Evolutionary conservation across 345 rosid genomes (phyloP).

Genomic region (Lumnitzera racemosa): DNA sequence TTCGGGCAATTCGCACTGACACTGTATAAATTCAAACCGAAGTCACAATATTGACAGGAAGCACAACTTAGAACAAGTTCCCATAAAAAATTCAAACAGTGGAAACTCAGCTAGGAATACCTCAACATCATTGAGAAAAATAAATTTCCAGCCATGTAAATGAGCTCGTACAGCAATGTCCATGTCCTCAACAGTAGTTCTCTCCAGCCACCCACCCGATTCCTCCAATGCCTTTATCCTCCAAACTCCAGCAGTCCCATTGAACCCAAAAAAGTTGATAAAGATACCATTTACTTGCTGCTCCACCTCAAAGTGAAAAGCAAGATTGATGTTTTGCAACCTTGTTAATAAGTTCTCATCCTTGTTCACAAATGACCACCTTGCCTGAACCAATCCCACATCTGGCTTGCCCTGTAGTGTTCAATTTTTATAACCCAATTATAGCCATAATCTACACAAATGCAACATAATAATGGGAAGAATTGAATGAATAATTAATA

Average conservation of each 20-base stretch:
- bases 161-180: conserved; percentile 56
- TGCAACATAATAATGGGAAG: too few species aligned
- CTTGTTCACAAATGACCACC: conserved; percentile 66
- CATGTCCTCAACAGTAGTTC: conserved; percentile 58
- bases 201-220: conserved; percentile 49
- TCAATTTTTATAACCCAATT: background rate
- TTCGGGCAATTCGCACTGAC: conserved; percentile 53
- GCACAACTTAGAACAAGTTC: too few species aligned
- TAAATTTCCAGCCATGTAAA: conserved; percentile 45
- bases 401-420: conserved; percentile 34
- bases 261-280: conserved; percentile 63
- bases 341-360: conserved; percentile 57
- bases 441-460: background rate
- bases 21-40: conserved; percentile 14
- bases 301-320: conserved; percentile 69
- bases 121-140: conserved; percentile 49
- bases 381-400: conserved; percentile 43
- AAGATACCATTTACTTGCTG: conserved; percentile 68
- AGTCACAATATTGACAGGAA: background rate
- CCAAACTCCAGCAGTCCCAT: conserved; percentile 72
- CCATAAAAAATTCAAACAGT: too few species aligned
- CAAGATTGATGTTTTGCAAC: conserved; percentile 55
- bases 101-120: conserved; percentile 9
- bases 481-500: too few species aligned
- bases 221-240: conserved; percentile 49